Percentiles rank a stretch among this genome's conserved stretches.
Evolutionary conservation across 768 basidiomycete species (phyloP).

Genomic region (Suillus weaverae): DNA sequence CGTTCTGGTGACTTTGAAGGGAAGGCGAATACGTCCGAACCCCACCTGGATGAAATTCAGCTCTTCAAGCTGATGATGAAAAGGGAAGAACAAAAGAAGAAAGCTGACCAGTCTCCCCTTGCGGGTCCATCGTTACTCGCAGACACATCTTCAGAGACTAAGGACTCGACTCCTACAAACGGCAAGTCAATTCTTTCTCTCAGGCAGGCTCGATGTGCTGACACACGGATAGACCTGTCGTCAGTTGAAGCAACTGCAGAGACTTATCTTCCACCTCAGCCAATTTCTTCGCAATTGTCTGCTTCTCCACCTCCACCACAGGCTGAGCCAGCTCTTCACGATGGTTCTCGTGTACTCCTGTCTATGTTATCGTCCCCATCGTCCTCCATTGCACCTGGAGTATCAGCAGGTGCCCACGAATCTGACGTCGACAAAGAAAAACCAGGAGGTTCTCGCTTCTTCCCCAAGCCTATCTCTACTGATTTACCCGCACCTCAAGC

Average conservation of each 20-base stretch:
- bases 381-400: conserved; percentile 11
- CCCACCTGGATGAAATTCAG: conserved; percentile 77
- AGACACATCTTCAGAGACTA: background rate
- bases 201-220: background rate
- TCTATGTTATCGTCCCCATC: conserved; percentile 16
- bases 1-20: conserved; percentile 17
- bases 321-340: conserved; percentile 10
- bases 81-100: conserved; percentile 59
- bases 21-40: conserved; percentile 29
- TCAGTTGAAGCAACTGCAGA: background rate
- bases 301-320: conserved; percentile 18
- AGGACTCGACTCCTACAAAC: conserved; percentile 11
- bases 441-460: conserved; percentile 36
- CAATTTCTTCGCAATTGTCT: conserved; percentile 11
- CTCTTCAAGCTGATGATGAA: conserved; percentile 84
- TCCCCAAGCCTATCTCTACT: conserved; percentile 32
- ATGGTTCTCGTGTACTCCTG: conserved; percentile 8
- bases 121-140: conserved; percentile 1
- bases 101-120: conserved; percentile 24
- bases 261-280: background rate
- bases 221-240: background rate
- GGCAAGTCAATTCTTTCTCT: conserved; percentile 8
- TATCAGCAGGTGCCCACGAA: conserved; percentile 11
- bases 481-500: conserved; percentile 20
- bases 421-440: conserved; percentile 22